Evolutionary conservation across 352 stramenopile species (phyloP), one percentile per base, ranked within the genome.

Genomic region (Pythium myriotylum): DNA sequence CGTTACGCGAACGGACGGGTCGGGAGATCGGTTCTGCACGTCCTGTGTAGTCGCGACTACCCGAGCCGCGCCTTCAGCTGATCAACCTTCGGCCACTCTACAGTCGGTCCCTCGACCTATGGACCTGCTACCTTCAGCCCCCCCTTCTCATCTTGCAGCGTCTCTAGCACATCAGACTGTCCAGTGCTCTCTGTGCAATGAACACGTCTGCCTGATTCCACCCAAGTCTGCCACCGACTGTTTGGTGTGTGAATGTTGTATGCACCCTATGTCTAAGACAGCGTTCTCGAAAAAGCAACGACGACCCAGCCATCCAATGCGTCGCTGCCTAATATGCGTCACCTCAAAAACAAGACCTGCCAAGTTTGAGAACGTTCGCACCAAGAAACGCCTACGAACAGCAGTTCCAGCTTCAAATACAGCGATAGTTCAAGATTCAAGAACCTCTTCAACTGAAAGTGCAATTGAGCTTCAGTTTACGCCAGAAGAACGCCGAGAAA

Each of bases 201-300:
- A 51, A 40, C 10, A 17, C 17, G 53, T 42, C 6, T 6, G 9
- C n/a, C 29, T 47, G 29, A 22, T 46, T 37, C 42, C 42, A 14
- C 20, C 41, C 4, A 26, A 29, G 4, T 35, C 29, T 10, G 3
- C 12, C 13, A 27, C n/a, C 4, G 45, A 46, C 12, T 20, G 35
- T 8, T 14, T 53, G 22, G 13, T 52, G 24, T 64, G 57, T 37
- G 27, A 50, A 19, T 64, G 57, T 20, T 64, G 55, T n/a, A 29
- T 19, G 6, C 9, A 49, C 4, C 23, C 8, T 10, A 17, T 53
- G 20, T 32, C 43, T 0, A 6, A 22, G 32, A 17, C 26, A 0
- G 41, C 55, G 32, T 62, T 62, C 17, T 24, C 19, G 13, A 62
- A 50, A 14, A 62, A 54, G n/a, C 43, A 62, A 33, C 19, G 8